These are phyloP conservation scores for Pyronema domesticum DNA, from an alignment of 495 filamentous ascomycete genomes.

Conservation along the genomic window DNA sequence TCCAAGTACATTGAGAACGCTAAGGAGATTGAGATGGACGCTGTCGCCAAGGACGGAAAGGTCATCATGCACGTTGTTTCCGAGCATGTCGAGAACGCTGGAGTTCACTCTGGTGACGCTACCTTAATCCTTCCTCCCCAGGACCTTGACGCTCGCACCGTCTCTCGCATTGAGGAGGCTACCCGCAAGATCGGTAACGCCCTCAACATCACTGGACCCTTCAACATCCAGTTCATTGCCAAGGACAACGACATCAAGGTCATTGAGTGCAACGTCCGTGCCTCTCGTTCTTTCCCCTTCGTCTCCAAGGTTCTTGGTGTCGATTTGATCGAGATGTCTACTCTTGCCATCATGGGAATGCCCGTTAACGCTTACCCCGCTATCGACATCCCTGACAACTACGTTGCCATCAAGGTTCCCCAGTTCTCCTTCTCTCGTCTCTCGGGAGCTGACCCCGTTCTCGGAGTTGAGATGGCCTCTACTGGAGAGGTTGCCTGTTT, in stretches of 20 bases:
- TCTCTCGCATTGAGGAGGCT: constrained; percentile 79
- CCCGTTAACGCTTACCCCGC: constrained; percentile 69
- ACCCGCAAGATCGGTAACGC: constrained; percentile 90
- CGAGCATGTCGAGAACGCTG: constrained; percentile 90
- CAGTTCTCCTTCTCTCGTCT: constrained; percentile 97
- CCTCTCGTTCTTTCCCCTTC: constrained; percentile 92
- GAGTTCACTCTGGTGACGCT: constrained; percentile 92
- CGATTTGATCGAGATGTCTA: constrained; percentile 96
- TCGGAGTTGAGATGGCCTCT: constrained; percentile 98
- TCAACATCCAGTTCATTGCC: constrained; percentile 98
- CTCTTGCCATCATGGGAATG: constrained; percentile 82
- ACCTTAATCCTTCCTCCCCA: constrained; percentile 87
- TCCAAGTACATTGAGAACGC: constrained; percentile 97
- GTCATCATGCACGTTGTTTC: constrained; percentile 85
- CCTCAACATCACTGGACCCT: constrained; percentile 88
- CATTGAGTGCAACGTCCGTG: constrained; percentile 95
- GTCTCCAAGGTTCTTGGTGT: constrained; percentile 98
- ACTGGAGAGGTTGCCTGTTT: constrained; percentile 97
- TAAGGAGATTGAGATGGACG: constrained; percentile 95
- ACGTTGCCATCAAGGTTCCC: constrained; percentile 92
- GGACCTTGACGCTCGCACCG: constrained; percentile 77
- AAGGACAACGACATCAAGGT: constrained; percentile 99
- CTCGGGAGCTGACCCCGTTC: constrained; percentile 85
- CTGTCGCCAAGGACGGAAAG: constrained; percentile 71
- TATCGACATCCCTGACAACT: constrained; percentile 53